Conservation (phyloP, 441 rosid genomes). For the Bocquillonia castaneifolia region DNA sequence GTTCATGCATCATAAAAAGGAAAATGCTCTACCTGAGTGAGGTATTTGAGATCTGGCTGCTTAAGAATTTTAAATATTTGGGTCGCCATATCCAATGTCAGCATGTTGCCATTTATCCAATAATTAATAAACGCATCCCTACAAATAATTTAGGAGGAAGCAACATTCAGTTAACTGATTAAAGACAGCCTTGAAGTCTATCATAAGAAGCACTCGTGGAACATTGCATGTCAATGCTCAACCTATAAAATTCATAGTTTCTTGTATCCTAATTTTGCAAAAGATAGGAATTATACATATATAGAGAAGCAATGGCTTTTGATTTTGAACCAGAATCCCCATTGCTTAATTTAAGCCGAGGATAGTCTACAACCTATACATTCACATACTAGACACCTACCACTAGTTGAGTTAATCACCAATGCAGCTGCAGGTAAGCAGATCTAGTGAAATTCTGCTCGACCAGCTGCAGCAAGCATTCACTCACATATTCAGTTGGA, state of each 20-base stretch:
- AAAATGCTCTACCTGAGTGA: constrained; percentile 55
- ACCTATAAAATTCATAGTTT: background rate
- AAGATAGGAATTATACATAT: background rate
- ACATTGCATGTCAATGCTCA: background rate
- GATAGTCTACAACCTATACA: background rate
- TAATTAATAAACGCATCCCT: constrained; percentile 89
- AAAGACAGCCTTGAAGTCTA: background rate
- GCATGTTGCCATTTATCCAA: constrained; percentile 78
- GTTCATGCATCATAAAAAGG: background rate
- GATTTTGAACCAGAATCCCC: background rate
- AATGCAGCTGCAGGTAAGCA: background rate
- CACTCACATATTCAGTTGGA: background rate
- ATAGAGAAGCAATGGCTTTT: background rate
- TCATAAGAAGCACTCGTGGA: background rate
- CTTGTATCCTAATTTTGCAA: background rate
- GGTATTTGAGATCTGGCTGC: constrained; percentile 65
- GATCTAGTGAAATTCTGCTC: background rate
- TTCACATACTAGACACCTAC: background rate
- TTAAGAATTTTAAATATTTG: constrained; percentile 75
- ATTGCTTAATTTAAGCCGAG: background rate
- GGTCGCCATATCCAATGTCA: constrained; percentile 76
- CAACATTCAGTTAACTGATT: background rate
- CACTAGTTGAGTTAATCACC: background rate
- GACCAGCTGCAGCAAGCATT: background rate
- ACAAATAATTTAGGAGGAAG: constrained; percentile 16